Percentiles rank a stretch among this genome's conserved stretches.
Conservation (phyloP, 805 yeast genomes). For the Ogataea haglerorum region DNA sequence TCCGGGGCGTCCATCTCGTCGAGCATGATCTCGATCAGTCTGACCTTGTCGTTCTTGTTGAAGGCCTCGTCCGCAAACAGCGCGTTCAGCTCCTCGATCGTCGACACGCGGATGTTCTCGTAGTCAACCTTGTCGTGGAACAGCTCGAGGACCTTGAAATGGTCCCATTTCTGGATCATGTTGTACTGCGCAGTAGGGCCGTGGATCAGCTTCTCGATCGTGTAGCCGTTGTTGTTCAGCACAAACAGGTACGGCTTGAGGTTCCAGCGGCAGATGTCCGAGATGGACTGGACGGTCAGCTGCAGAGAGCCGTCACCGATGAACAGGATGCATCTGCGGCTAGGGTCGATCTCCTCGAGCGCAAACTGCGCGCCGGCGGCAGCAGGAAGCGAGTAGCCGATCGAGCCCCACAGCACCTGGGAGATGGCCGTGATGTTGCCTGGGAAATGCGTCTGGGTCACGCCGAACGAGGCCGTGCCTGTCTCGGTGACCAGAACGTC, state of each 20-base stretch:
- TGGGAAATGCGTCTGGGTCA: constrained; percentile 64
- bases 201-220: constrained; percentile 72
- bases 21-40: constrained; percentile 66
- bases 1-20: constrained; percentile 69
- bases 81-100: constrained; percentile 55
- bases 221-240: constrained; percentile 70
- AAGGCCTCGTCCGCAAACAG: constrained; percentile 46
- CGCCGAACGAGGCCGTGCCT: constrained; percentile 75
- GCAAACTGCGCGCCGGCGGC: constrained; percentile 67
- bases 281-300: constrained; percentile 70
- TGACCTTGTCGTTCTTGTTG: constrained; percentile 53
- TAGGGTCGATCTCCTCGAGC: constrained; percentile 58
- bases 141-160: constrained; percentile 50
- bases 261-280: constrained; percentile 65
- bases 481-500: constrained; percentile 69
- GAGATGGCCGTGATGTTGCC: constrained; percentile 60
- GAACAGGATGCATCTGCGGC: constrained; percentile 60
- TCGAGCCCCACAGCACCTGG: constrained; percentile 75
- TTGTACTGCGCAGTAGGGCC: constrained; percentile 64
- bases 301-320: constrained; percentile 78
- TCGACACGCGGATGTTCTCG: constrained; percentile 52
- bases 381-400: constrained; percentile 69
- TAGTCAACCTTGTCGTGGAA: constrained; percentile 56
- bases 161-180: constrained; percentile 68
- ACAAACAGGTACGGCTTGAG: constrained; percentile 66